Conservation (phyloP, 73 alveolate genomes). For the Uronychia setigera region DNA sequence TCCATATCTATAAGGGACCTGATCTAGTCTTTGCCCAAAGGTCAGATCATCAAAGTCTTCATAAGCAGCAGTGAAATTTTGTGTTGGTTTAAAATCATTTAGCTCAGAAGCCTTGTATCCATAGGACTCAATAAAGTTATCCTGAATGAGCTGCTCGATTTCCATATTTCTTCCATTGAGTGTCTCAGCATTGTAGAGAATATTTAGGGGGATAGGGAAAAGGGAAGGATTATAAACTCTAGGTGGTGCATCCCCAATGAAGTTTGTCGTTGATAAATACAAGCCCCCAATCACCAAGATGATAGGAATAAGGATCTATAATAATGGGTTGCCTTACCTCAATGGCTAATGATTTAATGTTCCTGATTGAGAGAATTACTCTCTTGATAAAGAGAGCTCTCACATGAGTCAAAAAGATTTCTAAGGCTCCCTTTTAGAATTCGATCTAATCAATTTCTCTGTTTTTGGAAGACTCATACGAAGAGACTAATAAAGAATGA, state of each 20-base stretch:
- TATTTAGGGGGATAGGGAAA: not conserved
- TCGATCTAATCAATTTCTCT: not conserved
- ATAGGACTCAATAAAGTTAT: too few relatives aligned
- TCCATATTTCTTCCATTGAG: too few relatives aligned
- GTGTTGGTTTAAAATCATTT: too few relatives aligned
- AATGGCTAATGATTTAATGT: conserved; percentile 60
- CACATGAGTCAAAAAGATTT: conserved; percentile 29
- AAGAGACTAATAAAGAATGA: not conserved
- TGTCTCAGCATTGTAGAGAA: not conserved
- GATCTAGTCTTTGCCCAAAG: not conserved
- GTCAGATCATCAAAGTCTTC: conserved; percentile 1
- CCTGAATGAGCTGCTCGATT: too few relatives aligned
- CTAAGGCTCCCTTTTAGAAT: not conserved
- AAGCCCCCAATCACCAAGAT: conserved; percentile 64
- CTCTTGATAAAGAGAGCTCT: conserved; percentile 71
- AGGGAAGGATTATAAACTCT: not conserved
- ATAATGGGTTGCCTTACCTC: conserved; percentile 50
- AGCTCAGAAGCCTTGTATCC: too few relatives aligned
- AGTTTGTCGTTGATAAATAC: not conserved
- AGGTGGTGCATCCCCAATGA: not conserved
- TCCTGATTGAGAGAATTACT: conserved; percentile 62
- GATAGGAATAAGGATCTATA: conserved; percentile 52
- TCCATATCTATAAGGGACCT: not conserved
- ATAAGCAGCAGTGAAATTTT: not conserved
- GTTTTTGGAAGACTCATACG: too few relatives aligned